These are phyloP conservation scores for Chenopodium album DNA, from an alignment of 148 eudicot genomes.

Conservation along the genomic window DNA sequence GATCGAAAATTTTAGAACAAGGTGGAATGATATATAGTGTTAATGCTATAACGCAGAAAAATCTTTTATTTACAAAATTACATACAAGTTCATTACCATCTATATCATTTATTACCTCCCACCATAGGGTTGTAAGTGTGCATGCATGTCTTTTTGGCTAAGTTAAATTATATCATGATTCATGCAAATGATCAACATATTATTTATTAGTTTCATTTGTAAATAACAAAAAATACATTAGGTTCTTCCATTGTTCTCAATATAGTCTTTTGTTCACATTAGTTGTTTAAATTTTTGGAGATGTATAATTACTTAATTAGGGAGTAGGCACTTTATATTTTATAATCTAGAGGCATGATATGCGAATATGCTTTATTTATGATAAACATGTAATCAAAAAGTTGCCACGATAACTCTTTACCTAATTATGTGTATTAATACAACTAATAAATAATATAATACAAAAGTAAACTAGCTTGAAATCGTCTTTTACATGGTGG, in stretches of 20 bases:
- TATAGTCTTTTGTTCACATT: not conserved
- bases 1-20: too few relatives aligned
- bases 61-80: too few relatives aligned
- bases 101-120: not conserved
- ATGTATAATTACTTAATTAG: not conserved
- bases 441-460: not conserved
- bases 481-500: constrained; percentile 1
- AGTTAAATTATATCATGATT: too few relatives aligned
- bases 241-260: not conserved
- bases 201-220: too few relatives aligned
- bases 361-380: constrained; percentile 6
- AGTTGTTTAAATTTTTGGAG: not conserved
- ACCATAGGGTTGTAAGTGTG: too few relatives aligned
- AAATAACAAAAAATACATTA: not conserved
- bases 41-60: too few relatives aligned
- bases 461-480: not conserved
- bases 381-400: constrained; percentile 11
- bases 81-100: not conserved
- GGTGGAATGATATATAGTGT: too few relatives aligned
- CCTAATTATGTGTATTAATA: constrained; percentile 1
- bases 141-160: not conserved
- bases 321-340: not conserved
- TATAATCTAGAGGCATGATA: not conserved
- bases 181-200: not conserved
- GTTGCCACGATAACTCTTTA: not conserved